A percentile compares a stretch with the other conserved stretches of the same genome.
phyloP scores from a whole-genome alignment of 768 basidiomycete species.

The Leccinum longicurvipes region DNA sequence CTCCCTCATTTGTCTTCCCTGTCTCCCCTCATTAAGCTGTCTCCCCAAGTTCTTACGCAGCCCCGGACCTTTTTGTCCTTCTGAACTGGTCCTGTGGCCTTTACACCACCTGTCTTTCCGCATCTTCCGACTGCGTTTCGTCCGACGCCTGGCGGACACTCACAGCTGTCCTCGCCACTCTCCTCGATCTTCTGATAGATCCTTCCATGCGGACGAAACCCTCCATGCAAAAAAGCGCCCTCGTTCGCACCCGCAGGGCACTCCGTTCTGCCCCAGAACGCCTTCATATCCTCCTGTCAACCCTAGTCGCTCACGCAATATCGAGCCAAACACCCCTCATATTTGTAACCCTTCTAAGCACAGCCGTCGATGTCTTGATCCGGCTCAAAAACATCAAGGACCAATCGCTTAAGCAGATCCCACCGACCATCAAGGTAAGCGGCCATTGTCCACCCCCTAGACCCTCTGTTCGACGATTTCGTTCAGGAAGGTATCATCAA shows the following conservation, averaged over 20 bases:
- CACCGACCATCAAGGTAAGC: conserved; percentile 46
- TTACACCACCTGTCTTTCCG: conserved; percentile 49
- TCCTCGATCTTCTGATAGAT: conserved; percentile 58
- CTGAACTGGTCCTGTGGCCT: conserved; percentile 68
- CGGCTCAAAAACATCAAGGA: conserved; percentile 59
- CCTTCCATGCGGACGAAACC: conserved; percentile 51
- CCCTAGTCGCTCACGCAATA: conserved; percentile 52
- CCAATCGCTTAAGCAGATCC: conserved; percentile 39
- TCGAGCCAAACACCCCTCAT: conserved; percentile 40
- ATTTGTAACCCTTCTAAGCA: conserved; percentile 57
- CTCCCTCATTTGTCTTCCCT: conserved; percentile 19
- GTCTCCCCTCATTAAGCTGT: neutral
- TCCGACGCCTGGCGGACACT: conserved; percentile 52
- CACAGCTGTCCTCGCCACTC: conserved; percentile 51
- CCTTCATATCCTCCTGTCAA: conserved; percentile 49
- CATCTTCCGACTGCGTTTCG: conserved; percentile 43
- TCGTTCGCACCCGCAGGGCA: conserved; percentile 62
- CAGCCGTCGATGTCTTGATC: conserved; percentile 66
- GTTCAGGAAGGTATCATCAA: conserved; percentile 53
- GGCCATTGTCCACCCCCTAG: neutral
- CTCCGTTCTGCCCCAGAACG: conserved; percentile 58
- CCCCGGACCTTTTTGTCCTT: conserved; percentile 63
- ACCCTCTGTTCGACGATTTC: neutral
- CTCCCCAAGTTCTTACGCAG: conserved; percentile 46
- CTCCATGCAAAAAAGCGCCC: conserved; percentile 56